Evolutionary conservation across 306 rosid genomes (phyloP).

Genomic region (Comarum palustre): DNA sequence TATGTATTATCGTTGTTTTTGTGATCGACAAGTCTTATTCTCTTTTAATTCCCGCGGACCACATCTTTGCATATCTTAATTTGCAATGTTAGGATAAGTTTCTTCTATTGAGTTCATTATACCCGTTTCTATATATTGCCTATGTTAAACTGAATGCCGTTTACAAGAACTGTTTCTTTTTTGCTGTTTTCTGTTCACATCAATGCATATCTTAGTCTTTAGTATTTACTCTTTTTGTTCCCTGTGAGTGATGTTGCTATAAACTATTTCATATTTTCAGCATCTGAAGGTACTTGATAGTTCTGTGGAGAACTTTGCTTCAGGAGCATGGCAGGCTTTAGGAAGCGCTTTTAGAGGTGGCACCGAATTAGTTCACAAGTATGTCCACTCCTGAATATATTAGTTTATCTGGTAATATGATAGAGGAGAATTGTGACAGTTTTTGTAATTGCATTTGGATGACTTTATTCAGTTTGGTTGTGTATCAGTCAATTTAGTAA

Average conservation of each 20-base stretch:
- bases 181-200: not conserved
- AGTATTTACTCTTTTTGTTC: not conserved
- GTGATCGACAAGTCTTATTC: no score
- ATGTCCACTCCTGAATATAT: slow-evolving; percentile 28
- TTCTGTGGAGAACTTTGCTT: slow-evolving; percentile 88
- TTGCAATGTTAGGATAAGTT: not conserved
- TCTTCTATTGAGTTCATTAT: not conserved
- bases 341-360: slow-evolving; percentile 91
- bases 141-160: not conserved
- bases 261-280: slow-evolving; percentile 37
- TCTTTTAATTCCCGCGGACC: no score
- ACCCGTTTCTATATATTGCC: not conserved
- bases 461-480: slow-evolving; percentile 1
- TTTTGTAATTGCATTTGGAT: slow-evolving; percentile 1
- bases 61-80: not conserved
- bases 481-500: slow-evolving; percentile 14
- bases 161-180: not conserved
- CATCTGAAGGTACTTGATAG: slow-evolving; percentile 78
- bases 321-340: slow-evolving; percentile 94
- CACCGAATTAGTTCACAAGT: slow-evolving; percentile 69
- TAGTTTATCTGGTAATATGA: not conserved
- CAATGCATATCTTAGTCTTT: not conserved
- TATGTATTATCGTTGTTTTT: not conserved
- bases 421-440: not conserved
- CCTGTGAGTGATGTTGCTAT: slow-evolving; percentile 14